A percentile compares a stretch with the other conserved stretches of the same genome.
Evolutionary conservation across 257 asterid species (phyloP).

Genomic region (Solanum bulbocastanum): DNA sequence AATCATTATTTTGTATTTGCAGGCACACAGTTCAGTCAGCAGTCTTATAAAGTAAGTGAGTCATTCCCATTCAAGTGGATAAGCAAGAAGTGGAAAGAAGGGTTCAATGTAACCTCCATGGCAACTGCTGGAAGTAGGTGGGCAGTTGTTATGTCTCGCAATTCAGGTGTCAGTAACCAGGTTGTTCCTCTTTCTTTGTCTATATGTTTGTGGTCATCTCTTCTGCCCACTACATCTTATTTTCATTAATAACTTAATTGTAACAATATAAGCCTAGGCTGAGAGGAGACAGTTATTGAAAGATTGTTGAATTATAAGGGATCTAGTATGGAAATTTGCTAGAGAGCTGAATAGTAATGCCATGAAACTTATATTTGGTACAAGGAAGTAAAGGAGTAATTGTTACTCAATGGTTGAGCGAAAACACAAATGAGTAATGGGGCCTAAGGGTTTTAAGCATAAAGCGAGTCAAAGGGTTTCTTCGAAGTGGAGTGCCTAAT

Average conservation of each 20-base stretch:
- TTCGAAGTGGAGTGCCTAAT: neutral
- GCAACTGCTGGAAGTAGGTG: conserved; percentile 44
- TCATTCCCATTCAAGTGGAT: conserved; percentile 44
- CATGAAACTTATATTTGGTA: neutral
- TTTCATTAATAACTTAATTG: neutral
- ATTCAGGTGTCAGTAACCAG: conserved; percentile 33
- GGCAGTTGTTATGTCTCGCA: conserved; percentile 44
- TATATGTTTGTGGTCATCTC: neutral
- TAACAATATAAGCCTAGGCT: neutral
- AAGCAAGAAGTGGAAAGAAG: conserved; percentile 45
- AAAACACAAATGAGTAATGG: neutral
- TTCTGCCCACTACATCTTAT: neutral
- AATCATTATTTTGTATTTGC: neutral
- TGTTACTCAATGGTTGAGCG: neutral
- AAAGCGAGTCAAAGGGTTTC: neutral
- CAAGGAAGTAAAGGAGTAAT: neutral
- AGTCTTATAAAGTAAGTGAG: conserved; percentile 38
- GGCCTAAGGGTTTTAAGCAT: neutral
- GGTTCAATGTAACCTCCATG: conserved; percentile 40
- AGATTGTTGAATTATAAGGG: neutral
- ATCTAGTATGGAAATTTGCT: neutral
- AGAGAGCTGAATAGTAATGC: neutral
- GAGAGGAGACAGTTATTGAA: neutral
- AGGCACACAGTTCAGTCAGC: conserved; percentile 35
- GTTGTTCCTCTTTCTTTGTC: neutral